A percentile compares a stretch with the other conserved stretches of the same genome.
Evolutionary conservation across 345 rosid genomes (phyloP).

Genomic region (Bruguiera gymnorhiza): DNA sequence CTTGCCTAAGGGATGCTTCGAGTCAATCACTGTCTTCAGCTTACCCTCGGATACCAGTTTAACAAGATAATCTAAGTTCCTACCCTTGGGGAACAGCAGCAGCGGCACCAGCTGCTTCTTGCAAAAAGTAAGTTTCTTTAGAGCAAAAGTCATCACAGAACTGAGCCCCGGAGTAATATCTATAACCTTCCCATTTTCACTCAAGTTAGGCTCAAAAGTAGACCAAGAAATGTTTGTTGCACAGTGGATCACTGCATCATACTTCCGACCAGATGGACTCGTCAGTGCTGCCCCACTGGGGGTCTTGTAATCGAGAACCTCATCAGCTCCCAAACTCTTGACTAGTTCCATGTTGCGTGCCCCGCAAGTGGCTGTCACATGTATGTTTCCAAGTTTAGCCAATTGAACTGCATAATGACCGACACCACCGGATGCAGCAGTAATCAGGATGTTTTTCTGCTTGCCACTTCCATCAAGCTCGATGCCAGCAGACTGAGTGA

Average conservation of each 20-base stretch:
- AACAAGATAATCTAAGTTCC: conserved; percentile 14
- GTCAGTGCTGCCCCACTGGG: conserved; percentile 25
- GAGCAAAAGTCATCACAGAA: conserved; percentile 13
- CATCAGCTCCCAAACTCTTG: conserved; percentile 31
- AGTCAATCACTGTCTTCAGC: conserved; percentile 22
- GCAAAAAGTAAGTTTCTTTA: conserved; percentile 25
- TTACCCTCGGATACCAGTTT: conserved; percentile 17
- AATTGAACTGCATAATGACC: conserved; percentile 34
- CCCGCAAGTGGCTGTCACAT: conserved; percentile 36
- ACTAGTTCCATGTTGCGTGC: conserved; percentile 27
- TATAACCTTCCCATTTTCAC: conserved; percentile 28
- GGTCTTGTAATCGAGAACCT: conserved; percentile 30
- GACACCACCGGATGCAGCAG: conserved; percentile 35
- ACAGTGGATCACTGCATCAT: conserved; percentile 30
- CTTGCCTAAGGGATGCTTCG: conserved; percentile 21
- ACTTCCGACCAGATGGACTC: conserved; percentile 30
- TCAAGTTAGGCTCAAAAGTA: conserved; percentile 26
- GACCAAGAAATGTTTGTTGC: conserved; percentile 22
- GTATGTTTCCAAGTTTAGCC: conserved; percentile 27
- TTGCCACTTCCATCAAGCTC: conserved; percentile 24
- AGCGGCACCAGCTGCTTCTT: conserved; percentile 27
- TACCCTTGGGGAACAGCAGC: neutral
- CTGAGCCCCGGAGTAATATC: conserved; percentile 21
- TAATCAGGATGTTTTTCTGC: conserved; percentile 24
- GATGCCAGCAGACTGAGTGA: conserved; percentile 20